Percentiles rank a stretch among this genome's conserved stretches.
phyloP scores from a whole-genome alignment of 2,329 filamentous ascomycete genomes.

The Raffaelea arxii region DNA sequence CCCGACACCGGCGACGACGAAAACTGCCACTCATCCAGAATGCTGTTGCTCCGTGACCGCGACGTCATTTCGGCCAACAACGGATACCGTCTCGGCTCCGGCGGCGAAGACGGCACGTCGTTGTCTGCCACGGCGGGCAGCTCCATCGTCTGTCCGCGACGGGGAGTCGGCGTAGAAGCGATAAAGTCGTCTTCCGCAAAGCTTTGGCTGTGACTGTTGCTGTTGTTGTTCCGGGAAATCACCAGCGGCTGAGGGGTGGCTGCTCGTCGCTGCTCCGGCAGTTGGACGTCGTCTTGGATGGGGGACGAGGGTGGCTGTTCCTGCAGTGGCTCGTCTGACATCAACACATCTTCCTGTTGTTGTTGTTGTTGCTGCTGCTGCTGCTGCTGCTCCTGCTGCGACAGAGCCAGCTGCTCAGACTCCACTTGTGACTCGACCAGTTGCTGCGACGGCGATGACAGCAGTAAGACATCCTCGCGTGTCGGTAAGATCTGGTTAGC shows the following conservation, averaged over 20 bases:
- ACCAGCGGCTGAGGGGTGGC: slow-evolving; percentile 33
- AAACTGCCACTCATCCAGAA: slow-evolving; percentile 41
- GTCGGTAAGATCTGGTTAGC: slow-evolving; percentile 10
- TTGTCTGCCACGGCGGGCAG: slow-evolving; percentile 33
- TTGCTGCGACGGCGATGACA: slow-evolving; percentile 2
- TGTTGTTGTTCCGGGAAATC: slow-evolving; percentile 15
- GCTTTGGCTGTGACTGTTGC: not conserved
- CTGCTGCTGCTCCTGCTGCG: not conserved
- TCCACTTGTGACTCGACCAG: not conserved
- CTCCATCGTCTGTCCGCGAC: slow-evolving; percentile 40
- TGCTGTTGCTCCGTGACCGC: slow-evolving; percentile 27
- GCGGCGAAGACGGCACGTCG: slow-evolving; percentile 49
- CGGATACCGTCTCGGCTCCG: slow-evolving; percentile 42
- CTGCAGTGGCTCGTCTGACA: not conserved
- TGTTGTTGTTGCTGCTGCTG: not conserved
- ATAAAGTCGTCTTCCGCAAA: slow-evolving; percentile 47
- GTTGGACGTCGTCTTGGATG: slow-evolving; percentile 1
- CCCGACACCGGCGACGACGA: slow-evolving; percentile 45
- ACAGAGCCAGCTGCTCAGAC: not conserved
- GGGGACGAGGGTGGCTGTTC: slow-evolving; percentile 3
- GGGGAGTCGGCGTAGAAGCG: slow-evolving; percentile 50
- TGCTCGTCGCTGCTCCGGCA: slow-evolving; percentile 18
- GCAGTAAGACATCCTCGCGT: not conserved
- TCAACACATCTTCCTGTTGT: slow-evolving; percentile 1
- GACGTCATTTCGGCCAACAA: slow-evolving; percentile 42